Percentiles rank a stretch among this genome's conserved stretches.
Evolutionary conservation across 257 asterid genomes (phyloP).

Genomic region (Marsdenia floribunda): DNA sequence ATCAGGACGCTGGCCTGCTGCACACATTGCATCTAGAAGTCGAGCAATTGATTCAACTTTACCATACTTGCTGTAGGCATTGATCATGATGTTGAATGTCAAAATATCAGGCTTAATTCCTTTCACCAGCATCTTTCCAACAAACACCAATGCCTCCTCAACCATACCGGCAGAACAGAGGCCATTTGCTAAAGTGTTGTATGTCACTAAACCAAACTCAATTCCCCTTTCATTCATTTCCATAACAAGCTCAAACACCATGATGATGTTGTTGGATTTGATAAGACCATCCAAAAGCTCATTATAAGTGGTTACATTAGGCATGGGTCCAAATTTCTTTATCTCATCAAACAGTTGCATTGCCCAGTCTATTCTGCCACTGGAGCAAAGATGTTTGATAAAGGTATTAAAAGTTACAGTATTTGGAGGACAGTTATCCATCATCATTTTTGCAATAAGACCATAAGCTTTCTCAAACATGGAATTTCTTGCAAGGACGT

Average conservation of each 20-base stretch:
- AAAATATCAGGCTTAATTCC: constrained; percentile 56
- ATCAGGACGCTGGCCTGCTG: constrained; percentile 46
- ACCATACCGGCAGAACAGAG: constrained; percentile 40
- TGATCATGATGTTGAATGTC: constrained; percentile 54
- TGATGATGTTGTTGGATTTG: constrained; percentile 27
- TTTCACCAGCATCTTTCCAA: constrained; percentile 57
- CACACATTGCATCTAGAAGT: constrained; percentile 43
- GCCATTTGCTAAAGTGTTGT: constrained; percentile 61
- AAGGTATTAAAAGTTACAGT: constrained; percentile 59
- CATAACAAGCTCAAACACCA: constrained; percentile 46
- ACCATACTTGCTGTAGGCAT: constrained; percentile 54
- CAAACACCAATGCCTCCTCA: constrained; percentile 39
- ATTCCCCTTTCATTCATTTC: constrained; percentile 54
- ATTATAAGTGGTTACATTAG: constrained; percentile 54
- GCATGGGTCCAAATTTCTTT: constrained; percentile 45
- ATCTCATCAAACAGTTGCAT: constrained; percentile 58
- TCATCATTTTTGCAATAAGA: constrained; percentile 50
- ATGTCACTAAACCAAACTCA: constrained; percentile 51
- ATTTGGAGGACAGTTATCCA: constrained; percentile 61
- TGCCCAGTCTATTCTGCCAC: constrained; percentile 62
- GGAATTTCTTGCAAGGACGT: constrained; percentile 55
- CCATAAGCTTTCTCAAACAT: constrained; percentile 63
- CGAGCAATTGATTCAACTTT: constrained; percentile 41
- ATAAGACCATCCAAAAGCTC: constrained; percentile 60
- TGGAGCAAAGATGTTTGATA: constrained; percentile 56